phyloP scores from a whole-genome alignment of 2,329 filamentous ascomycete species.

The Onygenales sp. region DNA sequence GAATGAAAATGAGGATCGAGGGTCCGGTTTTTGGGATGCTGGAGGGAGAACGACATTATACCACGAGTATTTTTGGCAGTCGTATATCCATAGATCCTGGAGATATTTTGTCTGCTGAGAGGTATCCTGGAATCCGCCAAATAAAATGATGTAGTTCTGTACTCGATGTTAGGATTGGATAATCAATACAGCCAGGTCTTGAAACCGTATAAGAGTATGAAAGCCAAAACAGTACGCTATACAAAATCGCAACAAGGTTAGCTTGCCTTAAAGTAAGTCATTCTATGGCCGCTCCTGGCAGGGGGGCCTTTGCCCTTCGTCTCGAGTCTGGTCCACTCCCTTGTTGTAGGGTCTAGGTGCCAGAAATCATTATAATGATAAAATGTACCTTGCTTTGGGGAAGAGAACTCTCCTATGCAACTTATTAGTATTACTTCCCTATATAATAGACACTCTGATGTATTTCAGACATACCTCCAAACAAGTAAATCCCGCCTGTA shows the following conservation, averaged over 20 bases:
- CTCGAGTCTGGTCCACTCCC: conserved; percentile 90
- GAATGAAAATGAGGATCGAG: conserved; percentile 83
- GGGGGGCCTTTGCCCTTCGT: conserved; percentile 62
- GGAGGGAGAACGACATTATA: conserved; percentile 64
- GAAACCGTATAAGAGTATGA: neutral
- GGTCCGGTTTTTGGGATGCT: conserved; percentile 77
- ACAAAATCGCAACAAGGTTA: neutral
- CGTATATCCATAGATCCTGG: conserved; percentile 90
- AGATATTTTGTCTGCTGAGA: conserved; percentile 91
- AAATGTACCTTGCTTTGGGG: conserved; percentile 94
- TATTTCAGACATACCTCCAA: conserved; percentile 51
- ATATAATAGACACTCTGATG: neutral
- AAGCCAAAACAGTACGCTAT: neutral
- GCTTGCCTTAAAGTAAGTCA: conserved; percentile 77
- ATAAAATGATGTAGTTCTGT: conserved; percentile 81
- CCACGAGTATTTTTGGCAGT: conserved; percentile 81
- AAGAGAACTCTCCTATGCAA: conserved; percentile 68
- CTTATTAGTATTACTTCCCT: neutral
- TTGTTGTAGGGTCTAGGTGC: conserved; percentile 70
- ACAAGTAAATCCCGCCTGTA: conserved; percentile 75
- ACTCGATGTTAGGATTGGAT: neutral
- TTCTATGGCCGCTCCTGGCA: conserved; percentile 82
- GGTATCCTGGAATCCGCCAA: conserved; percentile 95
- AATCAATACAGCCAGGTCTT: neutral
- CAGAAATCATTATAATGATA: conserved; percentile 99